Percentiles rank a stretch among this genome's conserved stretches.
These are phyloP conservation scores for Microstegium vimineum DNA, from an alignment of 176 grass and related monocot species.

Conservation along the genomic window DNA sequence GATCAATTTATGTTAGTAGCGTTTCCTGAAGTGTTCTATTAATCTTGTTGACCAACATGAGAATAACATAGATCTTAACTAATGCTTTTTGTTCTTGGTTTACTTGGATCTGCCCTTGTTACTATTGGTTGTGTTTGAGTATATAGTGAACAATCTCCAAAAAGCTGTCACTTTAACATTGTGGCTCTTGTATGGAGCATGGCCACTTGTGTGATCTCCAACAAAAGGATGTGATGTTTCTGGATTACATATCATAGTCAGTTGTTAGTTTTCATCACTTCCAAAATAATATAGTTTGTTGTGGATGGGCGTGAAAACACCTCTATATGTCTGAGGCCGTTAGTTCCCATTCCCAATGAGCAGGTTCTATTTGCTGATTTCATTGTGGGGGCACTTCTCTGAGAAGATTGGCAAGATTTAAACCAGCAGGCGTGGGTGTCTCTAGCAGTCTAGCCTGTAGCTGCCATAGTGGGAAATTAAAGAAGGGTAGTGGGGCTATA, in stretches of 20 bases:
- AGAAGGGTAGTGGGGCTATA: neutral
- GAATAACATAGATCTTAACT: too few relatives aligned
- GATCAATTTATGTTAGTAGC: neutral
- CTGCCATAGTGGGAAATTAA: neutral
- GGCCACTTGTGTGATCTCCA: neutral
- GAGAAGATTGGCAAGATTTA: neutral
- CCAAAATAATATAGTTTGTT: neutral
- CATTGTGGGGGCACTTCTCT: neutral
- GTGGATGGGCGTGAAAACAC: neutral
- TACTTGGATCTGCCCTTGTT: too few relatives aligned
- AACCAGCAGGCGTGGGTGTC: neutral
- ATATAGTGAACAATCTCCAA: neutral
- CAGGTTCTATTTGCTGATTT: neutral
- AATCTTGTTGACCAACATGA: too few relatives aligned
- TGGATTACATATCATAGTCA: neutral
- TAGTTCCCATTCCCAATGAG: neutral
- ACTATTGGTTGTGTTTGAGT: too few relatives aligned
- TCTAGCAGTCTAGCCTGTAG: neutral
- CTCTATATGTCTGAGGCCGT: neutral
- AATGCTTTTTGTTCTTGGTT: too few relatives aligned
- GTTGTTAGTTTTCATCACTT: neutral
- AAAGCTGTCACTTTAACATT: neutral
- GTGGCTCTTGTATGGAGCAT: neutral
- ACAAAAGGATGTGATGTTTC: neutral
- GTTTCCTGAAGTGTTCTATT: too few relatives aligned